Base-by-base conservation (phyloP, 2,329 filamentous ascomycete species). In the Pyricularia grisea region DNA sequence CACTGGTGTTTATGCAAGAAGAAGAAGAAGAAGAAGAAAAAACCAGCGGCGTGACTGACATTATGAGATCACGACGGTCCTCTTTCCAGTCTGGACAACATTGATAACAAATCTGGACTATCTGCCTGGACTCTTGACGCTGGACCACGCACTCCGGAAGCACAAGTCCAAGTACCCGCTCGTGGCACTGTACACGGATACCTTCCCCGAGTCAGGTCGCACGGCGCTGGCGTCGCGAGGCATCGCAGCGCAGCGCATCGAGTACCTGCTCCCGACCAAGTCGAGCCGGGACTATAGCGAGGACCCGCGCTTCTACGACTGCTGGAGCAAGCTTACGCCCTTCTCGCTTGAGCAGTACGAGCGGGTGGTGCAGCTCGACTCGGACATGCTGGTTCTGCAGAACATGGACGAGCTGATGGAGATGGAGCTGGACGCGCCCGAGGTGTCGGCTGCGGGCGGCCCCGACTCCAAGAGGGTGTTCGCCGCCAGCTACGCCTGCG, bases 371-470 rank as follows among this genome's bases (percentile, higher is more conserved):
- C 91, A 93, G 79, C 84, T 97, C 68, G 93, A 97, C 80, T 91
- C 90, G 75, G 93, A 97, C 80, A 97, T 97, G 93, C 81, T 97
- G 67, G 88, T 92, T 9, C 79, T 90, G 72, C 84, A 84, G 74
- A 96, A 96, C 79, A 97, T 97, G 92, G 93, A 97, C 77, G 93
- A 96, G 81, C 82, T 97, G 73, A 96, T 97, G 92, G 88, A 92
- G n/a, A 74, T 97, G 67, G 81, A 87, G 71, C 85, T 96, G 65
- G 75, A 76, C 72, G 68, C 65, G 5, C 71, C 74, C 58, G 72
- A 65, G 14, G 9, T 71, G 12, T 69, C 71, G 20, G 73, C 74
- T 17, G 9, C 63, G 31, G 72, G 71, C 10, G 58, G 60, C 20
- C 71, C 69, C 55, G 71, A 70, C 10, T 87, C 90, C 27, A 76